phyloP scores from a whole-genome alignment of 2,329 filamentous ascomycete genomes.

The Tympanopsis confertula region DNA sequence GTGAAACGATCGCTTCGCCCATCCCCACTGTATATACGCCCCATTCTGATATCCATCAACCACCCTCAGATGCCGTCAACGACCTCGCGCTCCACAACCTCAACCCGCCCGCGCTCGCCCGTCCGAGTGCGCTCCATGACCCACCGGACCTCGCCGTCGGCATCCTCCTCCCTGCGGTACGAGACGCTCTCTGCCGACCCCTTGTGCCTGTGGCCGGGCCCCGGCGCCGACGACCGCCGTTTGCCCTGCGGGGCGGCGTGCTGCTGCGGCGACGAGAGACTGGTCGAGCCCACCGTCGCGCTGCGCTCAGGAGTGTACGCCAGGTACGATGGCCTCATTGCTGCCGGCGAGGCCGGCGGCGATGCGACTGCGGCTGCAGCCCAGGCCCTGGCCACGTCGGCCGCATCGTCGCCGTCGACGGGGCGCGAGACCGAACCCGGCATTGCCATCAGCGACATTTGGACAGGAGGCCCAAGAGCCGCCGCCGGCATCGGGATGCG shows the following conservation, averaged over 20 bases:
- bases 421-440: too few relatives aligned
- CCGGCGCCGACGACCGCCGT: conserved; percentile 16
- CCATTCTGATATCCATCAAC: too few relatives aligned
- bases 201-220: conserved; percentile 31
- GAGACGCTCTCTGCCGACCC: conserved; percentile 58
- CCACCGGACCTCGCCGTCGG: conserved; percentile 49
- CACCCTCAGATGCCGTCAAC: conserved; percentile 34
- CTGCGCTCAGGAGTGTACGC: background rate
- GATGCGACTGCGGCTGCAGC: background rate
- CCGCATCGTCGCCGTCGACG: background rate
- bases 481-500: conserved; percentile 24
- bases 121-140: conserved; percentile 58
- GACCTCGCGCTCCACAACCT: conserved; percentile 53
- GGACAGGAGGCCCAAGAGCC: background rate
- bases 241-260: conserved; percentile 21
- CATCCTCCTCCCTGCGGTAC: conserved; percentile 51
- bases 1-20: too few relatives aligned
- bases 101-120: conserved; percentile 51
- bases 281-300: background rate
- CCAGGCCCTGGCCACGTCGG: background rate
- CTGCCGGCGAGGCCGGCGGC: background rate
- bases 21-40: too few relatives aligned
- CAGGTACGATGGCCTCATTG: conserved; percentile 1
- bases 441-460: too few relatives aligned
- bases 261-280: conserved; percentile 7